Base-by-base conservation (phyloP, 2,329 filamentous ascomycete species). In the Uncinocarpus reesii region DNA sequence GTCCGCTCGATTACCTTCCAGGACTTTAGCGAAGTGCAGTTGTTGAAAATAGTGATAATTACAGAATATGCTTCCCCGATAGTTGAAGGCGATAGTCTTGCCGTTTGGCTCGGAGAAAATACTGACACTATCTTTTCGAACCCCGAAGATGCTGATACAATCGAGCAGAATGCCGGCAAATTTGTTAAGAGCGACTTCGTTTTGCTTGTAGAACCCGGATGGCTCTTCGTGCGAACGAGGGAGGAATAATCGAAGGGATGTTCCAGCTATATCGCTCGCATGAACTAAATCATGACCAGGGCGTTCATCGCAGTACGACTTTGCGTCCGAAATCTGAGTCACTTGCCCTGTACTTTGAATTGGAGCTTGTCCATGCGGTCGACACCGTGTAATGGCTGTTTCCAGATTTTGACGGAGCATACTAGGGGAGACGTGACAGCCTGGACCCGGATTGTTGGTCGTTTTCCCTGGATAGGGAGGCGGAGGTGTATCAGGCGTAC, bases 81-180 rank as follows among this genome's bases (percentile, higher is more conserved):
- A 77, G 63, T 98, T 98, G 73, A 98, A 98, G 0, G 90, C 92
- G 53, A 98, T 95, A 0, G 87, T 89, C 48, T 78, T 79, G 3
- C 87, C 85, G 2, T 71, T 67, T 34, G 83, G 78, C 57, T 95
- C 89, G 58, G 88, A 87, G 69, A 90, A 96, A 43, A 96, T 84
- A 62, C 93, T 90, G 49, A 96, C 65, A 2, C 80, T 80, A 26
- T 76, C 72, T 0, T 77, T 72, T 1, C 78, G 72, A 20, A 96
- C 74, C 1, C 78, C 75, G 64, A 95, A 96, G 8, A 93, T 75
- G 29, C 71, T 71, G 2, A 78, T 81, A 8, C 87, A 74, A 11
- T 89, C 83, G 23, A 77, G 70, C 6, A 95, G 72, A 4, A 94
- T 62, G 2, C 64, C 63, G 7, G 84, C 80, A 60, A 95, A 95